These are phyloP conservation scores for Ilyonectria robusta DNA, from an alignment of 2,329 filamentous ascomycete species.

Conservation along the genomic window DNA sequence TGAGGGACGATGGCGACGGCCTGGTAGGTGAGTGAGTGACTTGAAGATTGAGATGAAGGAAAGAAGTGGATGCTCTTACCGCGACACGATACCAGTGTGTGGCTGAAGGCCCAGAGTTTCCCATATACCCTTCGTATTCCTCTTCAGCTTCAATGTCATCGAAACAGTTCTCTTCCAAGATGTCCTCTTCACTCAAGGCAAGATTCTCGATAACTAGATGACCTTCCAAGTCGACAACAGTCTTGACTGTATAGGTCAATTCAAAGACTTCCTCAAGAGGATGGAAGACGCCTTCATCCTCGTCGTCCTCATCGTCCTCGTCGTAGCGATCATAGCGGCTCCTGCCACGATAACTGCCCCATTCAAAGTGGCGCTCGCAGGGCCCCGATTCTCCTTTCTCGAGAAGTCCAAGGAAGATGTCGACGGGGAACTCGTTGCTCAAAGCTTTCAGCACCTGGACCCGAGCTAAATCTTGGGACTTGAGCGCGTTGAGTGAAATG, in stretches of 20 bases:
- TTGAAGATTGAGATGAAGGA: background rate
- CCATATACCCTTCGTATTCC: constrained; percentile 47
- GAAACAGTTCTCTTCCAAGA: constrained; percentile 46
- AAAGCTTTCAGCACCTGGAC: constrained; percentile 45
- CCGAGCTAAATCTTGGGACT: constrained; percentile 45
- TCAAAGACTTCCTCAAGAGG: constrained; percentile 33
- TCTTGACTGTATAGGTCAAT: constrained; percentile 33
- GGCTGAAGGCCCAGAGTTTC: constrained; percentile 43
- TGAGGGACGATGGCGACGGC: constrained; percentile 39
- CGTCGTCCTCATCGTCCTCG: constrained; percentile 17
- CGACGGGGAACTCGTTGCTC: constrained; percentile 45
- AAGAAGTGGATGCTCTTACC: constrained; percentile 23
- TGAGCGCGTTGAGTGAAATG: constrained; percentile 48
- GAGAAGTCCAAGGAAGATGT: constrained; percentile 52
- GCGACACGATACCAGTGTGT: constrained; percentile 45
- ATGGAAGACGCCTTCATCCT: constrained; percentile 30
- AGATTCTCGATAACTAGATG: constrained; percentile 34
- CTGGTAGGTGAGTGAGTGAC: constrained; percentile 18
- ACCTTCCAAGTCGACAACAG: constrained; percentile 48
- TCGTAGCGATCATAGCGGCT: background rate
- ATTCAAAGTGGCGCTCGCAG: constrained; percentile 23
- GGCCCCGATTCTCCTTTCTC: constrained; percentile 47
- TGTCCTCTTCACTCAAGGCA: constrained; percentile 32
- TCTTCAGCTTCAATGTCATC: constrained; percentile 34
- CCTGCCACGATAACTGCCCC: background rate